These are phyloP conservation scores for Blastomyces silverae DNA, from an alignment of 2,329 filamentous ascomycete genomes.

Conservation along the genomic window DNA sequence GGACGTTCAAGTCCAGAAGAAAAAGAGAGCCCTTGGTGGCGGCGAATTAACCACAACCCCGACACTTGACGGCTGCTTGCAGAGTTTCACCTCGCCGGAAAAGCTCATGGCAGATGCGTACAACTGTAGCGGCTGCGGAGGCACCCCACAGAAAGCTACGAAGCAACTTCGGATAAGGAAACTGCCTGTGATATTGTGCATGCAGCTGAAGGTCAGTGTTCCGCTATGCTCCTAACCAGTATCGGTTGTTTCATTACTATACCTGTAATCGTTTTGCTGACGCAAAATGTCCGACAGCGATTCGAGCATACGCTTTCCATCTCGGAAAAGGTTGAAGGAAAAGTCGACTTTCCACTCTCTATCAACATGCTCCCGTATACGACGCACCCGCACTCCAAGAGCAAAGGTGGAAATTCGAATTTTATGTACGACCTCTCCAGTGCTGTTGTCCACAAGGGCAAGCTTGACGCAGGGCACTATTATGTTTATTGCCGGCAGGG, in stretches of 20 bases:
- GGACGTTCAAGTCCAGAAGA: constrained; percentile 72
- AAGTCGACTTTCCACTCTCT: constrained; percentile 75
- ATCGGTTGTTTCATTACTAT: neutral
- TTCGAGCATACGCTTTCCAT: constrained; percentile 71
- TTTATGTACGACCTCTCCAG: constrained; percentile 82
- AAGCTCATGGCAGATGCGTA: constrained; percentile 70
- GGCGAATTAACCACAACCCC: constrained; percentile 34
- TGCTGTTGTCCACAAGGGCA: constrained; percentile 87
- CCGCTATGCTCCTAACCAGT: neutral
- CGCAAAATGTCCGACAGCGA: constrained; percentile 37
- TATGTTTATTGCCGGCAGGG: constrained; percentile 80
- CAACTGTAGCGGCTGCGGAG: constrained; percentile 72
- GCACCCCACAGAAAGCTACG: constrained; percentile 64
- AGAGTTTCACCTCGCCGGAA: constrained; percentile 80
- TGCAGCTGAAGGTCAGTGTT: constrained; percentile 73
- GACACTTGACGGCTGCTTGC: constrained; percentile 64
- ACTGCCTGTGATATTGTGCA: constrained; percentile 79
- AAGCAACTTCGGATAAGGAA: constrained; percentile 79
- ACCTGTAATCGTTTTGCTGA: constrained; percentile 9
- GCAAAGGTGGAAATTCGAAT: constrained; percentile 35
- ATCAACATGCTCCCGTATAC: constrained; percentile 91
- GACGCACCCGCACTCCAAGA: constrained; percentile 48
- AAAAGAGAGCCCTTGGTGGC: constrained; percentile 43
- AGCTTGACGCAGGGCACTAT: constrained; percentile 88
- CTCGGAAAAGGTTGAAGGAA: constrained; percentile 80